Percentiles rank a stretch among this genome's conserved stretches.
These are phyloP conservation scores for Rhizopogon hawkerae DNA, from an alignment of 1,284 basidiomycete species.

Conservation along the genomic window DNA sequence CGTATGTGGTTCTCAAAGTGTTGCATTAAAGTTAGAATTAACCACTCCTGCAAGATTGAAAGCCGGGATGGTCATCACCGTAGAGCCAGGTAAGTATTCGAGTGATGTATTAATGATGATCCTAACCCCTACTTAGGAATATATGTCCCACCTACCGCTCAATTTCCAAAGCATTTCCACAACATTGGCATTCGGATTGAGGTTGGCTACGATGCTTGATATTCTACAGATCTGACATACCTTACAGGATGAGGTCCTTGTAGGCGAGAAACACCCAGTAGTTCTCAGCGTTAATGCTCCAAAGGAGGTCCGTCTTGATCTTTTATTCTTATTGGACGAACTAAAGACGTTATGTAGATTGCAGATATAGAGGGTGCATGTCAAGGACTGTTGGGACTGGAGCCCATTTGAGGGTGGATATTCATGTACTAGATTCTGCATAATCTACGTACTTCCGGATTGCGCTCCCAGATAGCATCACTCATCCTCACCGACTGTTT, in stretches of 20 bases:
- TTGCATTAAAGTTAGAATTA: slow-evolving; percentile 3
- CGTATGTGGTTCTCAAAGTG: slow-evolving; percentile 25
- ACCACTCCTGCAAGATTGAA: slow-evolving; percentile 37
- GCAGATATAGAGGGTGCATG: slow-evolving; percentile 83
- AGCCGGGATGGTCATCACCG: slow-evolving; percentile 82
- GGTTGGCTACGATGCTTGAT: slow-evolving; percentile 31
- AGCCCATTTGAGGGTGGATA: slow-evolving; percentile 39
- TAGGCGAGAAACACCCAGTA: slow-evolving; percentile 58
- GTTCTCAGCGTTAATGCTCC: slow-evolving; percentile 76
- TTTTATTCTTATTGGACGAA: slow-evolving; percentile 2
- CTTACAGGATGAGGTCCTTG: slow-evolving; percentile 73
- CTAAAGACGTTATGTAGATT: slow-evolving; percentile 36
- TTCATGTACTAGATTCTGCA: slow-evolving; percentile 4
- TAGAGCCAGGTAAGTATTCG: slow-evolving; percentile 57
- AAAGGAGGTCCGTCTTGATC: slow-evolving; percentile 59
- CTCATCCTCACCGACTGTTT: slow-evolving; percentile 23
- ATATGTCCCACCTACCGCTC: slow-evolving; percentile 72
- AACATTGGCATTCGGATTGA: slow-evolving; percentile 88
- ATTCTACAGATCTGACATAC: slow-evolving; percentile 3
- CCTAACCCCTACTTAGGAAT: slow-evolving; percentile 37
- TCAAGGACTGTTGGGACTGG: slow-evolving; percentile 65
- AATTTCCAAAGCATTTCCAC: slow-evolving; percentile 81
- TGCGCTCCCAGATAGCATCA: neutral
- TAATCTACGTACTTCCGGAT: neutral
- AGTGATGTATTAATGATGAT: slow-evolving; percentile 3